Percentiles rank a stretch among this genome's conserved stretches.
Evolutionary conservation across 495 filamentous ascomycete genomes (phyloP).

Genomic region (Hyphodiscus hymeniophilus): DNA sequence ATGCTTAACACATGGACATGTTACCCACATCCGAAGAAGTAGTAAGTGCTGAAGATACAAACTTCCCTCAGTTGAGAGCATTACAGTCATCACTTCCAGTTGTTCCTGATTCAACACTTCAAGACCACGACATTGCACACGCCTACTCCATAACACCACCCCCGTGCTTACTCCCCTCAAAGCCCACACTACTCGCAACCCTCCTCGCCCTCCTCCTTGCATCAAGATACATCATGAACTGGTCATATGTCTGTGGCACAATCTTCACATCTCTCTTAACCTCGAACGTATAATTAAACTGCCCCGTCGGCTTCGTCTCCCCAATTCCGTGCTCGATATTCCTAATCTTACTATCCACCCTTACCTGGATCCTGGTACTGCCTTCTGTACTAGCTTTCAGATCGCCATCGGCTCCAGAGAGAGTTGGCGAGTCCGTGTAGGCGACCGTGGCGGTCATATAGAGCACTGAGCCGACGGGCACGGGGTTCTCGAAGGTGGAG

Average conservation of each 20-base stretch:
- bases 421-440: conserved; percentile 62
- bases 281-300: conserved; percentile 80
- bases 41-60: too few species aligned
- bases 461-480: conserved; percentile 74
- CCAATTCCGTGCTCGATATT: conserved; percentile 74
- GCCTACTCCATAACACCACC: conserved; percentile 19
- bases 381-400: conserved; percentile 1
- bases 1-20: too few species aligned
- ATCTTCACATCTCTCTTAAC: conserved; percentile 66
- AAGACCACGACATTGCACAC: too few species aligned
- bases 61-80: too few species aligned
- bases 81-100: too few species aligned
- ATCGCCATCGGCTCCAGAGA: conserved; percentile 31
- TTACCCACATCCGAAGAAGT: too few species aligned
- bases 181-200: not conserved
- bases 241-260: conserved; percentile 64
- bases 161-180: conserved; percentile 5
- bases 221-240: conserved; percentile 78
- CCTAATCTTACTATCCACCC: conserved; percentile 68
- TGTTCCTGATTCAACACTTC: too few species aligned
- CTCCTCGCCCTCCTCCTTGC: conserved; percentile 45
- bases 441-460: conserved; percentile 72
- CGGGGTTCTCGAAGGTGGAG: conserved; percentile 75
- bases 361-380: conserved; percentile 60
- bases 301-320: conserved; percentile 63